phyloP scores from a whole-genome alignment of 2,329 filamentous ascomycete species.

The Gaeumannomyces sp. region DNA sequence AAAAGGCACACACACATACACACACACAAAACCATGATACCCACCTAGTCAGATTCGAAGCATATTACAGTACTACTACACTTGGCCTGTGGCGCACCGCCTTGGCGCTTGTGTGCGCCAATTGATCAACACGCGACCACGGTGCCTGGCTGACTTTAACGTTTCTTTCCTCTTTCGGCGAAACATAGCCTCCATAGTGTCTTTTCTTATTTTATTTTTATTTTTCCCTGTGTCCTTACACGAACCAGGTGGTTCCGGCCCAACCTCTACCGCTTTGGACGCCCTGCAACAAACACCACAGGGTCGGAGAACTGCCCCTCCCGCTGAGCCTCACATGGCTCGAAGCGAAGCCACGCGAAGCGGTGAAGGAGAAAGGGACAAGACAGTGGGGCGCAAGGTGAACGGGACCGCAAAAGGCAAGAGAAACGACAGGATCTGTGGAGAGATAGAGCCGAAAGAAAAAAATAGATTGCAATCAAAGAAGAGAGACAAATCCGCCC shows the following conservation, averaged over 20 bases:
- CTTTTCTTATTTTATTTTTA: not conserved
- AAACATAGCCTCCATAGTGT: not conserved
- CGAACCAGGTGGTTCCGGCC: not conserved
- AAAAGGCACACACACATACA: not conserved
- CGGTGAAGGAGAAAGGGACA: not conserved
- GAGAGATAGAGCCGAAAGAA: not conserved
- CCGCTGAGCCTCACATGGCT: not conserved
- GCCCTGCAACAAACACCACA: not conserved
- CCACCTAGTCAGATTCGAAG: not conserved
- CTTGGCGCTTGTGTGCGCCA: too few relatives aligned
- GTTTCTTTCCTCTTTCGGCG: too few relatives aligned
- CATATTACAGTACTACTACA: not conserved
- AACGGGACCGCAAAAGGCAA: not conserved
- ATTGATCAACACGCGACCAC: not conserved
- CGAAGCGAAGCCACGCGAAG: not conserved
- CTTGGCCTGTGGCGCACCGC: too few relatives aligned
- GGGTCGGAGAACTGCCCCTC: not conserved
- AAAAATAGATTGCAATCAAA: slow-evolving; percentile 1
- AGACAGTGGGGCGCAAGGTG: not conserved
- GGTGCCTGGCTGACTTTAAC: not conserved
- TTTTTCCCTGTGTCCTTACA: too few relatives aligned
- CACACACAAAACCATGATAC: not conserved
- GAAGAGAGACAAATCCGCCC: not conserved
- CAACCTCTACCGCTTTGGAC: not conserved
- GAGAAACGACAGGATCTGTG: too few relatives aligned